Conservation (phyloP, 2,329 filamentous ascomycete genomes). For the Stemphylium vesicarium region DNA sequence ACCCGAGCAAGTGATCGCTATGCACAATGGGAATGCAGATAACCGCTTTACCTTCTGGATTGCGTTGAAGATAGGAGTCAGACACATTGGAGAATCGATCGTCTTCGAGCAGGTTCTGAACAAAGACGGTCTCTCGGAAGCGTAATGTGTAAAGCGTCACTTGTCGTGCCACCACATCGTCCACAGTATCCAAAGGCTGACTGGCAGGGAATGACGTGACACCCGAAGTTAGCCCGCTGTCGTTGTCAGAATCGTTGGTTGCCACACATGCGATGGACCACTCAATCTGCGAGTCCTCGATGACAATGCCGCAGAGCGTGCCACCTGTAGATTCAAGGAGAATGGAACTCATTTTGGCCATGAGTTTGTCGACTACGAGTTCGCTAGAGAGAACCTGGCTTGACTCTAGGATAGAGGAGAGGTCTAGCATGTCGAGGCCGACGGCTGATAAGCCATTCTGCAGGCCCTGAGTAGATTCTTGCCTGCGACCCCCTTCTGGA, state of each 20-base stretch:
- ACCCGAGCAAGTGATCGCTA: conserved; percentile 73
- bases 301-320: conserved; percentile 74
- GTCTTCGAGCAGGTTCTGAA: conserved; percentile 74
- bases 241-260: conserved; percentile 63
- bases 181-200: conserved; percentile 66
- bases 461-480: conserved; percentile 57
- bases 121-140: conserved; percentile 76
- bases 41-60: conserved; percentile 74
- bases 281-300: conserved; percentile 68
- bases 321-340: conserved; percentile 80
- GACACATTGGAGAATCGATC: conserved; percentile 80
- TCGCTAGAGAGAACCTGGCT: conserved; percentile 83
- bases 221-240: conserved; percentile 48
- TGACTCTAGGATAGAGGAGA: conserved; percentile 78
- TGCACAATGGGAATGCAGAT: conserved; percentile 82
- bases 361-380: conserved; percentile 73
- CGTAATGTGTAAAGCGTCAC: conserved; percentile 78
- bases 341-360: conserved; percentile 82
- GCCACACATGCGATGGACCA: conserved; percentile 80
- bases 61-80: conserved; percentile 70
- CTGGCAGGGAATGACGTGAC: conserved; percentile 71
- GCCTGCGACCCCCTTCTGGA: conserved; percentile 52
- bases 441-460: conserved; percentile 69
- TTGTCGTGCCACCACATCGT: conserved; percentile 75
- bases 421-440: conserved; percentile 78